A percentile compares a stretch with the other conserved stretches of the same genome.
Evolutionary conservation across 169 alveolate species (phyloP).

Genomic region (Plasmodium reichenowi): DNA sequence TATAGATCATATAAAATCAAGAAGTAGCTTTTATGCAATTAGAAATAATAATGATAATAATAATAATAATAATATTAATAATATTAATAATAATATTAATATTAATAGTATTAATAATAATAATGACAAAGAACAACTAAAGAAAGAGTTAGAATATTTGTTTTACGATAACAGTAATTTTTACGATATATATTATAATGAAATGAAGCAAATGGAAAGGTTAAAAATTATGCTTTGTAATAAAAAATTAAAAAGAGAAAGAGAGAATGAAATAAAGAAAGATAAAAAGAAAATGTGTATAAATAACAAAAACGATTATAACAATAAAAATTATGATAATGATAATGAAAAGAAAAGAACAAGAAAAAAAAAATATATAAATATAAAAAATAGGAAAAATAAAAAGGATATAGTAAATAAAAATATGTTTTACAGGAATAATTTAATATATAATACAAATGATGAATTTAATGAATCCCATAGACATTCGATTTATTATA

Average conservation of each 20-base stretch:
- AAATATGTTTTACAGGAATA: neutral
- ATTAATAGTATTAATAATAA: neutral
- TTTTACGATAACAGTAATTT: constrained; percentile 66
- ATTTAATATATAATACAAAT: neutral
- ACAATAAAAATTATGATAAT: neutral
- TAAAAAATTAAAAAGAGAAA: neutral
- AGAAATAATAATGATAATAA: neutral
- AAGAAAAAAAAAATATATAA: neutral
- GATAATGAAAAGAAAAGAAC: neutral
- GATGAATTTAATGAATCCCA: neutral
- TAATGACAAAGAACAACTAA: neutral
- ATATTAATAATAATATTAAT: too few species aligned
- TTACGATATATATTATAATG: constrained; percentile 54
- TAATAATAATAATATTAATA: too few species aligned
- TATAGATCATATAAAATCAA: neutral
- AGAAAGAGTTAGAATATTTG: constrained; percentile 24
- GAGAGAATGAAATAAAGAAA: neutral
- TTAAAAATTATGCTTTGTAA: constrained; percentile 2
- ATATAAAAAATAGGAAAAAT: neutral
- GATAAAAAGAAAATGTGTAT: neutral
- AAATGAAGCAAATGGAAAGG: constrained; percentile 24
- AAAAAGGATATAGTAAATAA: neutral
- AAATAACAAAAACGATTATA: neutral
- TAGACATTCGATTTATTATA: neutral
- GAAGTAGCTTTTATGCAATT: constrained; percentile 5